phyloP scores from a whole-genome alignment of 2,329 filamentous ascomycete genomes.

The Talaromyces funiculosus region DNA sequence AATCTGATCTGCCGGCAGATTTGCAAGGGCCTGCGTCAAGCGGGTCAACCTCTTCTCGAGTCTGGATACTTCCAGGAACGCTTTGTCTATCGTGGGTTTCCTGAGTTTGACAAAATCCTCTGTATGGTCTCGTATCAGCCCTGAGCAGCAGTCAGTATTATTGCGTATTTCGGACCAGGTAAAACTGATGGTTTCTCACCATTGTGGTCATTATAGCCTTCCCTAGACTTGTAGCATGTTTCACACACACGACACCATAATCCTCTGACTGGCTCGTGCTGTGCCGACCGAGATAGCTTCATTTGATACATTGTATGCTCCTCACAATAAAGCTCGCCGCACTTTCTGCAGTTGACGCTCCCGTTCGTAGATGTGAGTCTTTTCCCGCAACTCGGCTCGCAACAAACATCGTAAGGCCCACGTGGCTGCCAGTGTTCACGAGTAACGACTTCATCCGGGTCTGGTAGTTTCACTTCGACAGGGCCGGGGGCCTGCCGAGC shows the following conservation, averaged over 20 bases:
- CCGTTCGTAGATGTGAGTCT: constrained; percentile 72
- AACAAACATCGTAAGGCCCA: constrained; percentile 69
- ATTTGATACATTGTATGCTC: constrained; percentile 99
- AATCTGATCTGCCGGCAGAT: constrained; percentile 62
- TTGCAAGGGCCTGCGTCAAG: constrained; percentile 75
- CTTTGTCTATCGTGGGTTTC: constrained; percentile 72
- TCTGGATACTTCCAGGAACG: constrained; percentile 79
- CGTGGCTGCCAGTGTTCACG: constrained; percentile 82
- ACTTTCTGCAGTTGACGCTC: constrained; percentile 87
- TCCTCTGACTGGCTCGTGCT: constrained; percentile 82
- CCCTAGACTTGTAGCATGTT: constrained; percentile 96
- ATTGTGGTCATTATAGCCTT: constrained; percentile 87
- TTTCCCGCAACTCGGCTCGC: constrained; percentile 80
- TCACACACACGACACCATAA: constrained; percentile 95
- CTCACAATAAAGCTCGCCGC: constrained; percentile 89
- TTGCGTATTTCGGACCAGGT: too few species aligned
- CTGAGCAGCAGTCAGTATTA: constrained; percentile 23
- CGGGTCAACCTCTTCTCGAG: constrained; percentile 89
- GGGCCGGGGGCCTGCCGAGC: constrained; percentile 27
- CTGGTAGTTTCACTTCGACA: constrained; percentile 43
- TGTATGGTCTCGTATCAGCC: constrained; percentile 66
- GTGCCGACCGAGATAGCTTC: constrained; percentile 84
- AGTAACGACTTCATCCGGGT: constrained; percentile 87
- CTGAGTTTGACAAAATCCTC: constrained; percentile 65
- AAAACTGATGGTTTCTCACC: constrained; percentile 32